Base-by-base conservation (phyloP, 345 rosid species). In the Diplotaxis tenuifolia region DNA sequence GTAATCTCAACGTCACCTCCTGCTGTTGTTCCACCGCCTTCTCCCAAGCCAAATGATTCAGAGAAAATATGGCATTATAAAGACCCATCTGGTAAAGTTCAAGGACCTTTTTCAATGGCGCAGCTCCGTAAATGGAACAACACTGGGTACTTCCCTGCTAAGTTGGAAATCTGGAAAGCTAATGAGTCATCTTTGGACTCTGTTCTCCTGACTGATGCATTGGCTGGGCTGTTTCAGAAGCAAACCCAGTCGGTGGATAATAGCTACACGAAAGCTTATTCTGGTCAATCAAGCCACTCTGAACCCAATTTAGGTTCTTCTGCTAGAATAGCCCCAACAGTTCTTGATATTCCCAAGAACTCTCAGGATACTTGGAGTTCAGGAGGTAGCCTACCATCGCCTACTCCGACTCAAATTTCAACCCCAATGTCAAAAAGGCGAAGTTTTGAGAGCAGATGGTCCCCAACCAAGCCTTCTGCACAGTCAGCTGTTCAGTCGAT, bases 71-170 rank as follows among this genome's bases (percentile, higher is more conserved):
- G 99, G 99, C 86, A 88, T 81, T 96, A 96, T 79, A 67, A 80
- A 76, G 99, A 96, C 84, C 99, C 99, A 53, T 82, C 98, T 71
- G 97, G 96, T 67, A 96, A 96, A 79, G 79, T 84, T 32, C 99
- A 96, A 78, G 99, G 99, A 25, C 96, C 99, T 53, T 96, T 96
- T 80, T 92, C 99, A 4, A 84, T 92, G 69, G 89, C 86, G 62
- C 98, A 92, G 84, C 88, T 96, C 65, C 91, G 94, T 67, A 96
- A 92, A 82, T 96, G 99, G 99, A 96, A 67, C 82, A 87, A 80
- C 65, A 89, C 92, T 60, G 97, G 98, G 42, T 92, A 96, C 81
- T 96, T 96, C 70, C 99, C 99, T 54, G 42, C 86, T 57, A 88
- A 90, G 53, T 78, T 96, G 83, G 86, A 78, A 80, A 89, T 96